These are phyloP conservation scores for Artemisia argyi DNA, from an alignment of 129 eudicot genomes.

Conservation along the genomic window DNA sequence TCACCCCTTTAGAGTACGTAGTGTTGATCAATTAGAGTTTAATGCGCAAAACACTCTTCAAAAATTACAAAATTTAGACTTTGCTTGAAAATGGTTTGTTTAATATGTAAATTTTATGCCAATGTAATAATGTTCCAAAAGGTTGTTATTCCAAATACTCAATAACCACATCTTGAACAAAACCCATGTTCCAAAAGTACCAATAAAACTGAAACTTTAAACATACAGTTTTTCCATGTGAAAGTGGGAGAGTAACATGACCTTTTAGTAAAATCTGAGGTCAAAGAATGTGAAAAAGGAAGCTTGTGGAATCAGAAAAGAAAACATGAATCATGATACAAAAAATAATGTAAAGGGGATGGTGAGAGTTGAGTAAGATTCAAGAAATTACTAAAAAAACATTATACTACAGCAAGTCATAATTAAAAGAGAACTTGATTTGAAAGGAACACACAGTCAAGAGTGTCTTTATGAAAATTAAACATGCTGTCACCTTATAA, in stretches of 20 bases:
- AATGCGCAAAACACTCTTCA: not conserved
- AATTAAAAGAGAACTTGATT: conserved; percentile 26
- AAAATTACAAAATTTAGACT: not conserved
- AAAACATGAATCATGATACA: conserved; percentile 46
- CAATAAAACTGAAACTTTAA: conserved; percentile 2
- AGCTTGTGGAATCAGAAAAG: conserved; percentile 53
- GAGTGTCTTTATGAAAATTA: conserved; percentile 28
- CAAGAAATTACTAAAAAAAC: conserved; percentile 40
- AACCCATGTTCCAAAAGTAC: conserved; percentile 25
- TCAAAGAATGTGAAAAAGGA: conserved; percentile 34
- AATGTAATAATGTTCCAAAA: not conserved
- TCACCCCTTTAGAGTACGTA: too few species aligned
- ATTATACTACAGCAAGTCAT: not conserved
- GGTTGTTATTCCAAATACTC: not conserved
- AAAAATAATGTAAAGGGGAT: conserved; percentile 26
- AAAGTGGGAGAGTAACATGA: not conserved
- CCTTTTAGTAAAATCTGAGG: conserved; percentile 8
- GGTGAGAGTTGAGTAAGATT: conserved; percentile 49
- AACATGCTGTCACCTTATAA: conserved; percentile 43
- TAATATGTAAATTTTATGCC: not conserved
- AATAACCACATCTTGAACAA: conserved; percentile 15
- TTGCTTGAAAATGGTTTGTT: not conserved
- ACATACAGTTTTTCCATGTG: conserved; percentile 20
- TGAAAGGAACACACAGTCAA: conserved; percentile 35
- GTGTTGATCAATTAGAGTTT: too few species aligned